Evolutionary conservation across 441 rosid genomes (phyloP).

Genomic region (Bruguiera hainesii): DNA sequence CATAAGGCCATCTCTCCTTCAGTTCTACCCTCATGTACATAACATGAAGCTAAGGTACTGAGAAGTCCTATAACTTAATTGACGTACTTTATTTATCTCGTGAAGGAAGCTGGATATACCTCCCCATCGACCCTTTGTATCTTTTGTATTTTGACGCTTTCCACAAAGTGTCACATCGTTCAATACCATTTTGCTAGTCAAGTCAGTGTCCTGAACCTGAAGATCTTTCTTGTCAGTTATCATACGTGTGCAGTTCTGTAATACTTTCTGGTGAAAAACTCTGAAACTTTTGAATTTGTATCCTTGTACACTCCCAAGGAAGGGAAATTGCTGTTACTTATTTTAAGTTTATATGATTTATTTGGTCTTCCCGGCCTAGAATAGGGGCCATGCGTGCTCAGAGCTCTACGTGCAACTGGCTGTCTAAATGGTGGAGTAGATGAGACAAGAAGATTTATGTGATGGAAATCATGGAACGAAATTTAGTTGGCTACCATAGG

Average conservation of each 20-base stretch:
- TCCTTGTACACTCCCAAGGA: background rate
- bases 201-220: background rate
- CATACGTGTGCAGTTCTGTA: conserved; percentile 22
- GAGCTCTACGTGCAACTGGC: too few relatives aligned
- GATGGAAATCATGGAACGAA: too few relatives aligned
- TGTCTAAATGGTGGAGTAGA: too few relatives aligned
- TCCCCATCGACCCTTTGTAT: background rate
- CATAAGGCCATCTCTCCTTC: conserved; percentile 7
- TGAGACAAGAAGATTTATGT: too few relatives aligned
- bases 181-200: background rate
- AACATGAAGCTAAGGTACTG: conserved; percentile 24
- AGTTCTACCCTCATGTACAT: conserved; percentile 30
- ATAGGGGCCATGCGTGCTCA: too few relatives aligned
- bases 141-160: conserved; percentile 2
- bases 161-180: conserved; percentile 2
- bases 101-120: conserved; percentile 10
- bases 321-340: background rate
- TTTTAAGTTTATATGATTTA: background rate
- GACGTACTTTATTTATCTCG: background rate
- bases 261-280: conserved; percentile 3
- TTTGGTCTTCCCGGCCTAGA: too few relatives aligned
- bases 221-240: background rate
- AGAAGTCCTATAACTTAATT: background rate
- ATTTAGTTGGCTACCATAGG: too few relatives aligned
- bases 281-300: background rate